phyloP scores from a whole-genome alignment of 768 basidiomycete species.

The Leccinum aurantiacum region DNA sequence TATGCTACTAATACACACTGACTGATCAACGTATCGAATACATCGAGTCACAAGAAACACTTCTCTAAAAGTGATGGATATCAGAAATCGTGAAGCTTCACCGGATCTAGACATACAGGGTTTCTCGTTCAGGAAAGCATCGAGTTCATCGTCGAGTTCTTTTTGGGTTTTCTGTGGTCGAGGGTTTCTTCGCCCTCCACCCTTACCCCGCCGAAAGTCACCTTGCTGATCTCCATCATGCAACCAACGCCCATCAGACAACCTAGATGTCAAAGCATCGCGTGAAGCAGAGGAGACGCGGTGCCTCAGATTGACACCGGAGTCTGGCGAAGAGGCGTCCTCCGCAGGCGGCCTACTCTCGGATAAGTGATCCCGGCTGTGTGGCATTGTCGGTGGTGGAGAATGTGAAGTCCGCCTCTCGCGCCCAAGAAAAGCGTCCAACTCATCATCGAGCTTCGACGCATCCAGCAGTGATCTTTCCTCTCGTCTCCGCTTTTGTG shows the following conservation, averaged over 20 bases:
- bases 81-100: slow-evolving; percentile 8
- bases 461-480: slow-evolving; percentile 34
- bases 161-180: slow-evolving; percentile 61
- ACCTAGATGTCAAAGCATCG: slow-evolving; percentile 20
- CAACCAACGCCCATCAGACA: slow-evolving; percentile 18
- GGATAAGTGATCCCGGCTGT: slow-evolving; percentile 56
- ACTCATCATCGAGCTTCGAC: slow-evolving; percentile 60
- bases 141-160: slow-evolving; percentile 81
- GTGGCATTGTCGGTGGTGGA: slow-evolving; percentile 64
- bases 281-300: slow-evolving; percentile 44
- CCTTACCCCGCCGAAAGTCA: slow-evolving; percentile 29
- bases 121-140: slow-evolving; percentile 66
- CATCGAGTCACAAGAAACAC: not conserved
- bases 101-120: slow-evolving; percentile 26
- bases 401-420: slow-evolving; percentile 36
- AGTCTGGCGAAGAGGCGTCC: slow-evolving; percentile 50
- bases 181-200: slow-evolving; percentile 40
- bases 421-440: slow-evolving; percentile 66
- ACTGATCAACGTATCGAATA: not conserved
- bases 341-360: slow-evolving; percentile 55
- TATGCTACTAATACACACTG: slow-evolving; percentile 6
- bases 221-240: slow-evolving; percentile 25
- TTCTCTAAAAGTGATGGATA: not conserved
- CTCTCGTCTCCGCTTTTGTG: slow-evolving; percentile 38
- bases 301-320: slow-evolving; percentile 40